phyloP scores from a whole-genome alignment of 805 yeast genomes.

The Teunomyces pallodes region DNA sequence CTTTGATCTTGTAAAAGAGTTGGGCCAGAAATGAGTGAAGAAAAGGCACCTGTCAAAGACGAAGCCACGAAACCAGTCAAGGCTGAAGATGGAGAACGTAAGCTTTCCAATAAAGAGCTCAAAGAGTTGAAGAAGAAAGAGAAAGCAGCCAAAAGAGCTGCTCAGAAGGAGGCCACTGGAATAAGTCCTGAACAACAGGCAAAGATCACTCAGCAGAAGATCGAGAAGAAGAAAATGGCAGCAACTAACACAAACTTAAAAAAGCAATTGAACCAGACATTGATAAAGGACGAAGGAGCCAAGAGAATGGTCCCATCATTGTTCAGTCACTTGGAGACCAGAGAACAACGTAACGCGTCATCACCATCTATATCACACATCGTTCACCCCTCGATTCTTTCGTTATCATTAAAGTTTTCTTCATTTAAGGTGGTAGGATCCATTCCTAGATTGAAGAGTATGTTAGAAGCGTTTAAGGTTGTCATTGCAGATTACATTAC shows the following conservation, averaged over 20 bases:
- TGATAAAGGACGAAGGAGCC: slow-evolving; percentile 36
- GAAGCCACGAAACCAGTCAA: slow-evolving; percentile 3
- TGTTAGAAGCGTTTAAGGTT: slow-evolving; percentile 79
- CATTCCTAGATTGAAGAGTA: slow-evolving; percentile 75
- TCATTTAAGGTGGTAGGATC: slow-evolving; percentile 89
- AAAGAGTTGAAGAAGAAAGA: slow-evolving; percentile 86
- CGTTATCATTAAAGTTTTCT: slow-evolving; percentile 76
- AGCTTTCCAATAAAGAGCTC: slow-evolving; percentile 70
- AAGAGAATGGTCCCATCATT: slow-evolving; percentile 57
- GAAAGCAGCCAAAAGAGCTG: slow-evolving; percentile 90
- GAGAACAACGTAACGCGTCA: slow-evolving; percentile 65
- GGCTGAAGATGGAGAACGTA: slow-evolving; percentile 8
- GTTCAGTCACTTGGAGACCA: slow-evolving; percentile 76
- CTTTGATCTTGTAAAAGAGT: background rate
- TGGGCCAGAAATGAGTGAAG: background rate
- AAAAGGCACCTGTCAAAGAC: background rate
- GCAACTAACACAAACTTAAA: slow-evolving; percentile 51
- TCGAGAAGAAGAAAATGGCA: slow-evolving; percentile 38
- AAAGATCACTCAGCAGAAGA: slow-evolving; percentile 41
- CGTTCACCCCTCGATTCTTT: slow-evolving; percentile 82
- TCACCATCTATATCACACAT: slow-evolving; percentile 59
- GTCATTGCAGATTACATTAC: slow-evolving; percentile 81
- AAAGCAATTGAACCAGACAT: slow-evolving; percentile 52
- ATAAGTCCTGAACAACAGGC: slow-evolving; percentile 47
- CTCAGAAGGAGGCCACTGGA: slow-evolving; percentile 70